A percentile compares a stretch with the other conserved stretches of the same genome.
Evolutionary conservation across 345 rosid species (phyloP).

Genomic region (Eucalyptus tenuipes): DNA sequence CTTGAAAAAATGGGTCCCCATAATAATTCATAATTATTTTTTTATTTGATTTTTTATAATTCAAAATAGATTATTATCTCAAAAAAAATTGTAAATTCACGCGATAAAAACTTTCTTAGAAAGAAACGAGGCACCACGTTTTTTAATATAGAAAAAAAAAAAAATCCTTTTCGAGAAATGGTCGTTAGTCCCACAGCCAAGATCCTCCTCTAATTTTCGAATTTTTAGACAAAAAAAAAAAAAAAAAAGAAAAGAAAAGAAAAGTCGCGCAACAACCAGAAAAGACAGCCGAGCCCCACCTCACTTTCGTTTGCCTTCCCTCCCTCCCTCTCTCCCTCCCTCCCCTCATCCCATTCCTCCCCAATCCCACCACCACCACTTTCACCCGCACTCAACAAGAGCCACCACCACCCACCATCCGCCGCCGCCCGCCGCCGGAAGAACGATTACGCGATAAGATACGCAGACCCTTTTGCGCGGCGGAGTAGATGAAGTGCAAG

Average conservation of each 20-base stretch:
- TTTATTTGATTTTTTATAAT: no score
- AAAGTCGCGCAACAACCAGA: neutral
- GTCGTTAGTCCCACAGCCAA: neutral
- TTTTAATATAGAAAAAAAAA: neutral
- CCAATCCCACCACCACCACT: neutral
- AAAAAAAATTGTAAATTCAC: neutral
- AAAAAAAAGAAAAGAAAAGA: neutral
- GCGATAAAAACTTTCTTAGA: no score
- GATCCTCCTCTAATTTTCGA: neutral
- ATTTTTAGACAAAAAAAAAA: neutral
- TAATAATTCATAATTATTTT: no score
- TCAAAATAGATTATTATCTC: rapidly evolving
- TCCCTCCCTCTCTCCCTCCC: neutral
- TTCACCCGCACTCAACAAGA: neutral
- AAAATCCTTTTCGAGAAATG: neutral
- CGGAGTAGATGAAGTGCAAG: constrained; percentile 23
- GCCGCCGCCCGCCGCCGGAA: neutral
- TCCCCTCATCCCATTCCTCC: neutral
- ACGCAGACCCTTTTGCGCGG: neutral
- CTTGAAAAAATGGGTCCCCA: rapidly evolving
- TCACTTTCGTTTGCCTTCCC: neutral
- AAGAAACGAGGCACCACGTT: neutral
- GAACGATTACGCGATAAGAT: neutral
- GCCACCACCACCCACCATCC: neutral
- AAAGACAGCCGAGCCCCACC: neutral